Evolutionary conservation across 306 rosid species (phyloP).

Genomic region (Albizia julibrissin): DNA sequence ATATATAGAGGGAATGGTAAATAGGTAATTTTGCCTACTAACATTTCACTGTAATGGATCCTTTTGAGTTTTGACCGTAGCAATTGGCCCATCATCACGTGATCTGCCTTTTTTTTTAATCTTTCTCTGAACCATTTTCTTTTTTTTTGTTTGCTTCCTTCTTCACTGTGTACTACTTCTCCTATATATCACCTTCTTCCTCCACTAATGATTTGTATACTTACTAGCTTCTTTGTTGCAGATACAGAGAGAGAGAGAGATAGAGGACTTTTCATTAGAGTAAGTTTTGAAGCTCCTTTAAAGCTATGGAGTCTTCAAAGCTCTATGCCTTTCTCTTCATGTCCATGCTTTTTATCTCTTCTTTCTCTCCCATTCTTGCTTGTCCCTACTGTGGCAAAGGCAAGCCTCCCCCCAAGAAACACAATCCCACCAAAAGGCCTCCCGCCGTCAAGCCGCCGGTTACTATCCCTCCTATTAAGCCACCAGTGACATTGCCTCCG

Average conservation of each 20-base stretch:
- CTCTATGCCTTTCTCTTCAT: slow-evolving; percentile 60
- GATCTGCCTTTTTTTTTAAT: slow-evolving; percentile 40
- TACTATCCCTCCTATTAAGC: slow-evolving; percentile 12
- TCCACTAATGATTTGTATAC: background rate
- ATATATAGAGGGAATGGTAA: no score
- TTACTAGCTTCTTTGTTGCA: background rate
- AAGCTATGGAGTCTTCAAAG: slow-evolving; percentile 68
- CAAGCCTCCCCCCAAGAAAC: slow-evolving; percentile 49
- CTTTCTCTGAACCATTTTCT: slow-evolving; percentile 28
- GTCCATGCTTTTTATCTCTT: slow-evolving; percentile 77
- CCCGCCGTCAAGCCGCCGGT: slow-evolving; percentile 29
- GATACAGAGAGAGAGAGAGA: background rate
- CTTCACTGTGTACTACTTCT: background rate
- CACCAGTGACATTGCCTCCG: slow-evolving; percentile 32
- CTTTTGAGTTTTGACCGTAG: slow-evolving; percentile 43
- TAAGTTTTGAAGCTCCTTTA: background rate
- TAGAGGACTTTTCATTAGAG: background rate
- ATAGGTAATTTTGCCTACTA: slow-evolving; percentile 51
- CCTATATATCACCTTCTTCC: slow-evolving; percentile 37
- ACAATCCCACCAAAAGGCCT: slow-evolving; percentile 42
- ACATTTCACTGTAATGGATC: slow-evolving; percentile 57
- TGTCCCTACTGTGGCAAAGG: slow-evolving; percentile 66
- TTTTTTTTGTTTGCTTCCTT: slow-evolving; percentile 40
- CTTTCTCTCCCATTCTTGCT: slow-evolving; percentile 68
- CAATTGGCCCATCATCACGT: slow-evolving; percentile 78